Evolutionary conservation across 2,329 filamentous ascomycete genomes (phyloP).

Genomic region (Calonectria leucothoes): DNA sequence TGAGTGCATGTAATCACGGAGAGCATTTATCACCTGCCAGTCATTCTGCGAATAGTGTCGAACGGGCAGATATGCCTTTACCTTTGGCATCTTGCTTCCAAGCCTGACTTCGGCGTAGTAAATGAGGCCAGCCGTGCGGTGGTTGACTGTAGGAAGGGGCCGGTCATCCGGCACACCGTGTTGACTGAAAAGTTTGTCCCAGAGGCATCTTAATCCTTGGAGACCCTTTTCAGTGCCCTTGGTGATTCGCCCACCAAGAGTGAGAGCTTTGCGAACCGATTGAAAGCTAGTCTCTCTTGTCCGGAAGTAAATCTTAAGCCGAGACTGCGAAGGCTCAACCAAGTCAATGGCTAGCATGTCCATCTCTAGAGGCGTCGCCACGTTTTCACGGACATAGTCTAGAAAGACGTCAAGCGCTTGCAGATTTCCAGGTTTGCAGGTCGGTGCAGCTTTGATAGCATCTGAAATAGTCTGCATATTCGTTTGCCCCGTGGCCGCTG

Average conservation of each 20-base stretch:
- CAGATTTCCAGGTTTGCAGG: neutral
- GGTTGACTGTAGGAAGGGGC: conserved; percentile 26
- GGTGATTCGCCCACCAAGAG: conserved; percentile 32
- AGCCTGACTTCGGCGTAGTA: conserved; percentile 48
- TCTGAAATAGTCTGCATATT: conserved; percentile 20
- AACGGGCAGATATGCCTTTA: conserved; percentile 50
- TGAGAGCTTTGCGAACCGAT: conserved; percentile 40
- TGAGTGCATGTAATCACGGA: neutral
- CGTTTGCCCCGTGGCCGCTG: neutral
- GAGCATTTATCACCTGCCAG: neutral
- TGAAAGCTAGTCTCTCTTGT: conserved; percentile 43
- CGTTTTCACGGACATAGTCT: neutral
- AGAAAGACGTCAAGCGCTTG: conserved; percentile 3
- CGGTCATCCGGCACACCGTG: conserved; percentile 17
- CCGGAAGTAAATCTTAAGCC: conserved; percentile 52
- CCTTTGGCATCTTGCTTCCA: conserved; percentile 30
- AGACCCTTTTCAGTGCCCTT: conserved; percentile 26
- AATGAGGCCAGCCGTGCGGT: conserved; percentile 49
- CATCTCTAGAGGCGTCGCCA: conserved; percentile 2
- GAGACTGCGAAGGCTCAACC: conserved; percentile 39
- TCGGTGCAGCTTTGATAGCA: conserved; percentile 32
- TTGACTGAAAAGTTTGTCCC: conserved; percentile 29
- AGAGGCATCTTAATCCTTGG: conserved; percentile 30
- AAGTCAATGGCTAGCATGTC: conserved; percentile 50
- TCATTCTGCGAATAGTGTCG: conserved; percentile 44